Evolutionary conservation across 306 rosid species (phyloP), one percentile per base, ranked within the genome.

Genomic region (Fagus sylvatica): DNA sequence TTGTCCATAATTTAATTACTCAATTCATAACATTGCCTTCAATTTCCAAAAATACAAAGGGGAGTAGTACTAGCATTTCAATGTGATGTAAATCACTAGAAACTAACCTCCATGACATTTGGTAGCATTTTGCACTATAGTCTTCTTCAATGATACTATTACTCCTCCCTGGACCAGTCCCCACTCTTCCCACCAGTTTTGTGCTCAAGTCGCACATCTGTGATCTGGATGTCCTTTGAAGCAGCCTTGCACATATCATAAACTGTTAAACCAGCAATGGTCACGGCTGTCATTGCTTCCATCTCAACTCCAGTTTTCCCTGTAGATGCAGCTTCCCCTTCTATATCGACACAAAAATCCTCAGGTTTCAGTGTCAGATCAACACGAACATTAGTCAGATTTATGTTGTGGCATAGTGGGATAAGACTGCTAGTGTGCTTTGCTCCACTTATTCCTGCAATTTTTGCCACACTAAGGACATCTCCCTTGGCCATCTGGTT

Each of bases 191-290:
- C 98, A 64, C 98, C 98, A 68, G 88, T 78, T 85, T 95, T 95
- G 71, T 78, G 76, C 84, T 84, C 76, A 1, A 95, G 94, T 65
- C 88, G 84, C 62, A 89, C 79, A 78, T 89, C 90, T 22, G 97
- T 89, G 56, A 92, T 89, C 55, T 59, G 77, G 70, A 95, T 89
- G 72, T 79, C 89, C 67, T 95, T 92, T 3, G 97, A 89, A 76
- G 98, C 96, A 76, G 97, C 98, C 81, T 95, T 95, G 76, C 98
- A 95, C 98, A 92, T 92, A 77, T 95, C 98, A 75, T 92, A 91
- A 9, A 92, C 91, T 2, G 98, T 95, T 54, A 92, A 86, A 62
- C 93, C 98, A 40, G 93, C 93, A 62, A 91, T 76, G 19, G 88
- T 84, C 42, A 89, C 96, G 2, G 97, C 93, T 0, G 97, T 91